Conservation (phyloP, 345 rosid species). For the Turnera subulata region DNA sequence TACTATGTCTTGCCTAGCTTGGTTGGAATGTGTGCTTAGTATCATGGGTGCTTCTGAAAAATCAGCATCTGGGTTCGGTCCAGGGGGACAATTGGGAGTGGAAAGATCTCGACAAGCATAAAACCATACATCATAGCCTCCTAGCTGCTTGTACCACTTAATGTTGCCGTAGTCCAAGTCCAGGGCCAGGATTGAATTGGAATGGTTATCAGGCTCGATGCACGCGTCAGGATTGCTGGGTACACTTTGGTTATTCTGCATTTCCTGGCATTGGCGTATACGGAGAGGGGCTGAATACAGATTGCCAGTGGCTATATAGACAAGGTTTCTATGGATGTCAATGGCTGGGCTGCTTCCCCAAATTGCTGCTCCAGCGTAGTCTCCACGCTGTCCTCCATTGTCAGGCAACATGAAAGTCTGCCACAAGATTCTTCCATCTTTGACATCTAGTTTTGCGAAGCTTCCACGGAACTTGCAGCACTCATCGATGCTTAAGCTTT, state of each 20-base stretch:
- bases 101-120: slow-evolving; percentile 22
- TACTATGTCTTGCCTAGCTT: slow-evolving; percentile 16
- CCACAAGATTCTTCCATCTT: slow-evolving; percentile 23
- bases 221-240: slow-evolving; percentile 23
- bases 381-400: slow-evolving; percentile 10
- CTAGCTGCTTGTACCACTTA: slow-evolving; percentile 29
- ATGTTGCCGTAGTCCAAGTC: slow-evolving; percentile 26
- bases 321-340: slow-evolving; percentile 20
- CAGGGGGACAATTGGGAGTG: slow-evolving; percentile 23
- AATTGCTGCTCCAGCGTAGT: slow-evolving; percentile 27
- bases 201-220: slow-evolving; percentile 26
- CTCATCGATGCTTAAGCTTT: slow-evolving; percentile 9
- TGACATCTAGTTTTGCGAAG: slow-evolving; percentile 16
- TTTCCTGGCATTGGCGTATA: slow-evolving; percentile 23
- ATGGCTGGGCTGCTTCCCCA: slow-evolving; percentile 40
- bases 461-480: slow-evolving; percentile 33
- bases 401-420: slow-evolving; percentile 25
- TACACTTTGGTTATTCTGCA: slow-evolving; percentile 25
- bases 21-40: slow-evolving; percentile 11
- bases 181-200: slow-evolving; percentile 28
- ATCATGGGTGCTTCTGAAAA: slow-evolving; percentile 37
- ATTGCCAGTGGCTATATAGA: slow-evolving; percentile 38
- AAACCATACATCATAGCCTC: slow-evolving; percentile 34
- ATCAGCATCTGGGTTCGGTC: slow-evolving; percentile 33
- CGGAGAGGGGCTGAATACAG: slow-evolving; percentile 28